These are phyloP conservation scores for Globisporangium mamillatum DNA, from an alignment of 352 stramenopile genomes.

Conservation along the genomic window DNA sequence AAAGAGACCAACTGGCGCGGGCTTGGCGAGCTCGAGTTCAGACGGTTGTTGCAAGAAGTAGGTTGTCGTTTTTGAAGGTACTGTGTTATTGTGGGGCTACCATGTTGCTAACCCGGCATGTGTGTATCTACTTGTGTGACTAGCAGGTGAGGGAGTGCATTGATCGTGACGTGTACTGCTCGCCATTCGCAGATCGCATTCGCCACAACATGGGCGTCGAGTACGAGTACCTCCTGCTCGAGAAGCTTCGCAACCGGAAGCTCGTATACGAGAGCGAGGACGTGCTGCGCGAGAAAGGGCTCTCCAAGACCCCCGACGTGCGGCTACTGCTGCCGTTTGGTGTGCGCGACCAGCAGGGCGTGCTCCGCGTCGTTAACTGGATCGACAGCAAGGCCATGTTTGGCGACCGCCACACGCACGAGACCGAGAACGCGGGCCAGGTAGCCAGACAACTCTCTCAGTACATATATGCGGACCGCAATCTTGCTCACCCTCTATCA, in stretches of 20 bases:
- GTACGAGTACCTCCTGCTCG: neutral
- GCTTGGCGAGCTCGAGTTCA: neutral
- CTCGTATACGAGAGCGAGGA: neutral
- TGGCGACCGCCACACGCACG: neutral
- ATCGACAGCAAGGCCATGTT: slow-evolving; percentile 1
- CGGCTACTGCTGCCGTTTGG: neutral
- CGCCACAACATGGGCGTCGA: slow-evolving; percentile 1
- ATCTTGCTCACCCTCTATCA: neutral
- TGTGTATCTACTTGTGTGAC: neutral
- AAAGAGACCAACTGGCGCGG: neutral
- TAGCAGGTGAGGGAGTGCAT: neutral
- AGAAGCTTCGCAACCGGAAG: neutral
- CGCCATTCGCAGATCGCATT: neutral
- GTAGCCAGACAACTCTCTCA: neutral
- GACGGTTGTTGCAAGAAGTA: neutral
- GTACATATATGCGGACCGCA: neutral
- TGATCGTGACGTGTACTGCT: neutral
- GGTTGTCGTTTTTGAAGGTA: neutral
- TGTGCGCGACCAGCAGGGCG: neutral
- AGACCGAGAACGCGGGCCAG: neutral
- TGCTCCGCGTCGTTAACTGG: neutral
- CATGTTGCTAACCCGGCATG: neutral
- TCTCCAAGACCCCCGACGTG: neutral
- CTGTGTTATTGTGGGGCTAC: no score
- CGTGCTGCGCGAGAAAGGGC: neutral